Conservation (phyloP, 163 green algal species). For the Scenedesmus sp. region DNA sequence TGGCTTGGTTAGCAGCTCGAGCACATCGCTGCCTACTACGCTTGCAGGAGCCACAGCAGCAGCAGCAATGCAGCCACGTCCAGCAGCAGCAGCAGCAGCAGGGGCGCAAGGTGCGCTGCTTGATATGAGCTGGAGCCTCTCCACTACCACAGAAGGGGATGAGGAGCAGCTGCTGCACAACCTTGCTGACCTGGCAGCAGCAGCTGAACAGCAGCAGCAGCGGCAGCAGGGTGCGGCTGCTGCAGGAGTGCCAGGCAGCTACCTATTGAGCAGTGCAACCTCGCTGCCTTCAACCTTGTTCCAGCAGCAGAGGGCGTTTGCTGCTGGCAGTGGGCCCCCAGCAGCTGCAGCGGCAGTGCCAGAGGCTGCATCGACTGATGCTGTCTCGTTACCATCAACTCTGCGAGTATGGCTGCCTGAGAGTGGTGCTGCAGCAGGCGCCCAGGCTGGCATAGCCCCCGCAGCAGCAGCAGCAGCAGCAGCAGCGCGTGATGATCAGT, state of each 20-base stretch:
- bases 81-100: background rate
- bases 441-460: background rate
- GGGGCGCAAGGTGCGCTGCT: background rate
- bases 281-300: constrained; percentile 35
- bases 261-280: constrained; percentile 17
- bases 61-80: background rate
- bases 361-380: constrained; percentile 10
- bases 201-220: background rate
- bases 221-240: background rate
- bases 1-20: background rate
- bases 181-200: background rate
- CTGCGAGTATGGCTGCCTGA: background rate
- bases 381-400: constrained; percentile 16
- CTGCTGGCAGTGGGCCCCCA: background rate
- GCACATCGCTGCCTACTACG: background rate
- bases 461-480: background rate
- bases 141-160: background rate
- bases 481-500: constrained; percentile 1
- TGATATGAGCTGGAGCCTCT: constrained; percentile 13
- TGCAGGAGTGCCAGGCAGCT: background rate
- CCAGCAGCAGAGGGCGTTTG: background rate
- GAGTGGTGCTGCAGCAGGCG: background rate
- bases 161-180: constrained; percentile 18
- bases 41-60: background rate
- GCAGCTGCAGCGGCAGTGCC: background rate